phyloP scores from a whole-genome alignment of 148 eudicot genomes.

The Salicornia ramosissima region DNA sequence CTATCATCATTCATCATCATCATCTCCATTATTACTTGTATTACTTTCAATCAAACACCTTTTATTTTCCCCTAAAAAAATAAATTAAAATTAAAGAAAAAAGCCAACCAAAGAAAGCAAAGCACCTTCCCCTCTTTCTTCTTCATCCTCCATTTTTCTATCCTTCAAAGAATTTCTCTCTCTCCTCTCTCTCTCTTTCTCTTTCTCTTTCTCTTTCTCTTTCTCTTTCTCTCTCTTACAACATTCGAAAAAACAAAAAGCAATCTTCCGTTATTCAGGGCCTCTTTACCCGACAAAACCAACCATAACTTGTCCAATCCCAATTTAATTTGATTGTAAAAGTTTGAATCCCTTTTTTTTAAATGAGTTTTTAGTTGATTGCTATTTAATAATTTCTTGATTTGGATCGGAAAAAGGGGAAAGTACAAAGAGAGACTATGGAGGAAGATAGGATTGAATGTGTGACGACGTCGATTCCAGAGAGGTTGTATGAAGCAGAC shows the following conservation, averaged over 20 bases:
- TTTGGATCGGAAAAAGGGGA: too few species aligned
- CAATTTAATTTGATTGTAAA: too few species aligned
- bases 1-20: background rate
- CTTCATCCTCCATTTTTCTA: background rate
- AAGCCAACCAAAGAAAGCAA: conserved; percentile 25
- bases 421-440: conserved; percentile 14
- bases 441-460: conserved; percentile 41
- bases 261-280: conserved; percentile 12
- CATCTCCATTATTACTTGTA: conserved; percentile 5
- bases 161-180: too few species aligned
- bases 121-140: conserved; percentile 22
- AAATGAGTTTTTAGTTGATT: too few species aligned
- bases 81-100: conserved; percentile 11
- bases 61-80: background rate
- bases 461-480: conserved; percentile 23
- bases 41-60: conserved; percentile 21
- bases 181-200: too few species aligned
- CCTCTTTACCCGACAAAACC: conserved; percentile 21
- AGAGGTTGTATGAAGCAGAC: conserved; percentile 35
- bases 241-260: conserved; percentile 11
- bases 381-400: too few species aligned
- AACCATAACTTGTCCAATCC: conserved; percentile 4
- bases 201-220: background rate
- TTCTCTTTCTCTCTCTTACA: conserved; percentile 1
- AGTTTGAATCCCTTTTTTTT: too few species aligned